Evolutionary conservation across 2,329 filamentous ascomycete genomes (phyloP).

Genomic region (Colletotrichum orbiculare): DNA sequence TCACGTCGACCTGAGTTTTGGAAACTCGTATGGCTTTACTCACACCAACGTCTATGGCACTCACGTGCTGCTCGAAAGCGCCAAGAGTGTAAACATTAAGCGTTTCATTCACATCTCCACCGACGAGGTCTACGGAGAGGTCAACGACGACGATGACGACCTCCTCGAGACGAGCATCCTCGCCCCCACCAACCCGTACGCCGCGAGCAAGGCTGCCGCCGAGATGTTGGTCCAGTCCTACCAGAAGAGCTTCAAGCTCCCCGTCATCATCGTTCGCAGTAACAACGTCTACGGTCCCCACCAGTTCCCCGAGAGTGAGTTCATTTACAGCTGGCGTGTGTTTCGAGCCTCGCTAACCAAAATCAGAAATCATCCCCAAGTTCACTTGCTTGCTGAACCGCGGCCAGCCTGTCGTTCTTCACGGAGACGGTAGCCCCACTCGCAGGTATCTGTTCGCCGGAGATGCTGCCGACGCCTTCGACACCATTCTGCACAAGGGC

Average conservation of each 20-base stretch:
- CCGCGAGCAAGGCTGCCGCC: slow-evolving; percentile 82
- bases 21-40: slow-evolving; percentile 84
- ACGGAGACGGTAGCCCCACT: slow-evolving; percentile 80
- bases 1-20: slow-evolving; percentile 85
- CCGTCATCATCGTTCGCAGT: slow-evolving; percentile 81
- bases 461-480: slow-evolving; percentile 84
- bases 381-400: slow-evolving; percentile 79
- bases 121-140: slow-evolving; percentile 88
- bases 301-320: slow-evolving; percentile 84
- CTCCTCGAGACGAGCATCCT: slow-evolving; percentile 79
- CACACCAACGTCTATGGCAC: slow-evolving; percentile 86
- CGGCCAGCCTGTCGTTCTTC: slow-evolving; percentile 74
- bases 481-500: slow-evolving; percentile 85
- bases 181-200: slow-evolving; percentile 84
- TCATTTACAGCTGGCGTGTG: neutral
- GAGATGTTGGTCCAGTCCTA: slow-evolving; percentile 92
- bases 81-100: slow-evolving; percentile 75
- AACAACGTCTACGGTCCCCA: slow-evolving; percentile 91
- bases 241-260: slow-evolving; percentile 83
- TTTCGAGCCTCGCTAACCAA: slow-evolving; percentile 19
- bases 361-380: slow-evolving; percentile 84
- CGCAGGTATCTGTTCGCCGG: slow-evolving; percentile 82
- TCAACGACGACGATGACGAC: slow-evolving; percentile 77
- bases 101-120: slow-evolving; percentile 86
- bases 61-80: slow-evolving; percentile 83